Evolutionary conservation across 371 early-diverging fungal genomes (phyloP).

Genomic region (Blastocladiella emersonii): DNA sequence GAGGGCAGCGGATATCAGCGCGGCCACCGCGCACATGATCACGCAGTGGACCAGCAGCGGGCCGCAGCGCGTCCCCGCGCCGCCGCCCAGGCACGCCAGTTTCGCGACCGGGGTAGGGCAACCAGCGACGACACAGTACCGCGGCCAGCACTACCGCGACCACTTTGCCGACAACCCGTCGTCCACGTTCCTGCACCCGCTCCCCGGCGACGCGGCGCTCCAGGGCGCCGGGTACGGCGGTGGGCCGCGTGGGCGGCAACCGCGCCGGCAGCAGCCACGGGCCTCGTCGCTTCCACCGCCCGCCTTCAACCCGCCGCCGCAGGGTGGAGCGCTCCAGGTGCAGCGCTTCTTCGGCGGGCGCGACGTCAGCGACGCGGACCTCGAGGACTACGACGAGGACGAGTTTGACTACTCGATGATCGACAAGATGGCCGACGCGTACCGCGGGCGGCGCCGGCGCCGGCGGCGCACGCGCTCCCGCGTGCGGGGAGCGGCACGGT

Average conservation of each 20-base stretch:
- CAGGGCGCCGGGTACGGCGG: too few species aligned
- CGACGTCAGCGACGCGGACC: background rate
- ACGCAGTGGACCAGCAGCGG: background rate
- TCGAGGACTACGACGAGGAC: constrained; percentile 3
- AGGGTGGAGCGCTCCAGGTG: too few species aligned
- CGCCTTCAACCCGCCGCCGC: too few species aligned
- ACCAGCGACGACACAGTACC: background rate
- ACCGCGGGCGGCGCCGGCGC: background rate
- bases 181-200: background rate
- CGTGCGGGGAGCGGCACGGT: background rate
- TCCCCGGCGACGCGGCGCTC: too few species aligned
- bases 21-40: background rate
- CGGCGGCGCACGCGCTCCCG: background rate
- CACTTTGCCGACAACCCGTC: background rate
- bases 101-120: background rate
- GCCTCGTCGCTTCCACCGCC: too few species aligned
- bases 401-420: background rate
- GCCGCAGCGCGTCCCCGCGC: background rate
- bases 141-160: background rate
- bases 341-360: background rate
- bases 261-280: too few species aligned
- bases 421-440: background rate
- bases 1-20: background rate
- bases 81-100: too few species aligned
- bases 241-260: too few species aligned